Evolutionary conservation across 306 rosid genomes (phyloP).

Genomic region (Medicago lupulina): DNA sequence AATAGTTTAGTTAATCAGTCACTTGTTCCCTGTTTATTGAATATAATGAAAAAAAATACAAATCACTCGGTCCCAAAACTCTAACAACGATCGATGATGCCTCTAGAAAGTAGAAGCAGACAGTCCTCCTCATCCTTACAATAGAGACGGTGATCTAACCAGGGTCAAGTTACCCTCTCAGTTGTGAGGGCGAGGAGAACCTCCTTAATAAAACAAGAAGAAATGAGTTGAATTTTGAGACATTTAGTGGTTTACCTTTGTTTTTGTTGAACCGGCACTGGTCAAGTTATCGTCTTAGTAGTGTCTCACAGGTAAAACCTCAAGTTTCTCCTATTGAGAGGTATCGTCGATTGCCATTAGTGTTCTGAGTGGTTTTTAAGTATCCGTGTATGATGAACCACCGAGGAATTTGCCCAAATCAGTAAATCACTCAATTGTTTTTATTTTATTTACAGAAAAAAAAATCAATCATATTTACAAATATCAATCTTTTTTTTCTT

Average conservation of each 20-base stretch:
- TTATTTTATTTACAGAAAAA: not conserved
- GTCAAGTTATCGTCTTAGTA: not conserved
- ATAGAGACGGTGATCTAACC: no score
- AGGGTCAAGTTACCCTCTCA: no score
- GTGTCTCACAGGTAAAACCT: not conserved
- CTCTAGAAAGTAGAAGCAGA: no score
- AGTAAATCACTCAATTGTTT: not conserved
- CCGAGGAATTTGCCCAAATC: not conserved
- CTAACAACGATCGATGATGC: not conserved
- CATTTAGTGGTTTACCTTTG: not conserved
- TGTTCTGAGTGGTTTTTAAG: not conserved
- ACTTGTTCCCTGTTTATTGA: not conserved
- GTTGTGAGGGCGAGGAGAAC: no score
- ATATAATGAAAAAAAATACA: not conserved
- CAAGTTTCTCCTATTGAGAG: not conserved
- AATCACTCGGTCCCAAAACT: not conserved
- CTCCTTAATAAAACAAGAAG: no score
- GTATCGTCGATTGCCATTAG: not conserved
- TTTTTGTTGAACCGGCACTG: not conserved
- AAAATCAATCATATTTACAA: conserved; percentile 6
- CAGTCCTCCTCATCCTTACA: no score
- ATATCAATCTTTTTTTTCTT: no score
- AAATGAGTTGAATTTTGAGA: not conserved
- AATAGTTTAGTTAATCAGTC: not conserved
- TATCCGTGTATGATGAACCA: not conserved